These are phyloP conservation scores for Salix purpurea DNA, from an alignment of 345 rosid genomes.

Conservation along the genomic window DNA sequence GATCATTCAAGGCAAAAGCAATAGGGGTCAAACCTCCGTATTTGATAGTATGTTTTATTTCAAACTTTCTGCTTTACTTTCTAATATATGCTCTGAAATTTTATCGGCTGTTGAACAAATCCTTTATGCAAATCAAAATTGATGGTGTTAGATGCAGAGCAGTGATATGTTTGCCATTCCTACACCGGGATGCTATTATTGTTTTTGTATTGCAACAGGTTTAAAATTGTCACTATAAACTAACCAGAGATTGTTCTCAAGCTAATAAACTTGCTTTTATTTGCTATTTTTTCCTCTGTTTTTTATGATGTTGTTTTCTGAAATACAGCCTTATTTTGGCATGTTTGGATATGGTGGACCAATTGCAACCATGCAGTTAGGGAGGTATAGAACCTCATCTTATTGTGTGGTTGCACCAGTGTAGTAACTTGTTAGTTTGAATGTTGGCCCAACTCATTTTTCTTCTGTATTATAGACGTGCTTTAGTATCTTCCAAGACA, in stretches of 20 bases:
- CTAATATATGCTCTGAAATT: neutral
- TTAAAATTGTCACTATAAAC: no score
- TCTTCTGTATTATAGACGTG: constrained; percentile 33
- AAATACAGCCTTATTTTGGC: constrained; percentile 52
- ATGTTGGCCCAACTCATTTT: neutral
- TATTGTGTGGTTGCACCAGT: neutral
- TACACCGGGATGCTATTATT: no score
- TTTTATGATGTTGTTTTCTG: neutral
- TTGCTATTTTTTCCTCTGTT: neutral
- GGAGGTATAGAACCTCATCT: constrained; percentile 31
- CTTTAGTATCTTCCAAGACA: constrained; percentile 63
- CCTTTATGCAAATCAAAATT: no score
- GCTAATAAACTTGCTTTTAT: neutral
- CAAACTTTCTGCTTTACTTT: neutral
- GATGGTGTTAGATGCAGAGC: no score
- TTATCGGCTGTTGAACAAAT: neutral
- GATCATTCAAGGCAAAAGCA: constrained; percentile 7
- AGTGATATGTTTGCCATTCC: no score
- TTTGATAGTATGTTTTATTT: constrained; percentile 39
- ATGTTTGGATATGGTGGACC: constrained; percentile 68
- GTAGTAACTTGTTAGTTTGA: neutral
- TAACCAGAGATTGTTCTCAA: neutral
- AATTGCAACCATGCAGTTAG: constrained; percentile 56
- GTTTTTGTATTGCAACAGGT: no score
- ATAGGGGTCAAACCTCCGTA: constrained; percentile 71